Base-by-base conservation (phyloP, 257 asterid species). In the Salvia splendens region DNA sequence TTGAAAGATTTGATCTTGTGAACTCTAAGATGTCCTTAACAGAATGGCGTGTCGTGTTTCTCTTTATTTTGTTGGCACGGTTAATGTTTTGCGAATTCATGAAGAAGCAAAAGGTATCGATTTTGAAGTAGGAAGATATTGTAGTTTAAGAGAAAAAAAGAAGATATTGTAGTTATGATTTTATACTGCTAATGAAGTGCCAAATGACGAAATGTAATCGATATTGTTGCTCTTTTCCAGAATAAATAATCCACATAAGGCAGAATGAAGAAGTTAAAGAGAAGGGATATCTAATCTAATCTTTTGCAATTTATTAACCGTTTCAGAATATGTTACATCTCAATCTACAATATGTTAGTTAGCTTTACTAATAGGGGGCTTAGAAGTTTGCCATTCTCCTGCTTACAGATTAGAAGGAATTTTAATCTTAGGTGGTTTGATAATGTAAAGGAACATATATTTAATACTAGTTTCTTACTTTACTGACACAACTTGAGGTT, bases 351-450 rank as follows among this genome's bases (percentile, higher is more conserved):
- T 24, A 55, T 12, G 28, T 59, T 42, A 7, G 45, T 36, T 58
- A 42, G 51, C 24, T 20, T 15, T 62, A 40, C 38, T 20, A 8
- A 24, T 48, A 9, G 48, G 59, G 43, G 30, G 59, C 61, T 45
- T 46, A 28, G 55, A 33, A 46, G 65, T 61, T 41, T 9, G 11
- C 35, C 20, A 43, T 42, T 20, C 59, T 41, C 50, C 32, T 43
- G 17, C 57, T 36, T 60, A 45, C 28, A 68, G 60, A 52, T 42
- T 40, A 47, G 42, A 5, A 47, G 33, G 42, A 46, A 57, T 10
- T 63, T 64, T 14, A 40, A 30, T 53, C 79, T 74, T 61, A 58
- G 57, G 55, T 59, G 69, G 28, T 35, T 58, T 43, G 32, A 12
- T 51, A 40, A 30, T 59, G 58, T 4, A 42, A 17, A 59, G 20